phyloP scores from a whole-genome alignment of 208 protist genomes.

The Crithidia expoeki region DNA sequence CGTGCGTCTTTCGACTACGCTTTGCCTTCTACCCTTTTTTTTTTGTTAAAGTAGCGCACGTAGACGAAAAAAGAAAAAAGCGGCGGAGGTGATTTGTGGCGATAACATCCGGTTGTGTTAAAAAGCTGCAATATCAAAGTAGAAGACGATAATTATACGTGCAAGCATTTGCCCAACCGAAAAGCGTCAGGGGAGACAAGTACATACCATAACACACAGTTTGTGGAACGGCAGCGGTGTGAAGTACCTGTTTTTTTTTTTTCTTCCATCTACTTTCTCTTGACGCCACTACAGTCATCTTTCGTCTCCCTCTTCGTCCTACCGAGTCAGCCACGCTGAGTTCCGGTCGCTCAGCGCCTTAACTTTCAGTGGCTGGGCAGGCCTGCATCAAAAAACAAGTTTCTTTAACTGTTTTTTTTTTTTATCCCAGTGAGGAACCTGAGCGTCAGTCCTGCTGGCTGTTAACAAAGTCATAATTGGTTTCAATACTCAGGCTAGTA shows the following conservation, averaged over 20 bases:
- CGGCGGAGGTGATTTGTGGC: too few species aligned
- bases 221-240: neutral
- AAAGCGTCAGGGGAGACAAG: too few species aligned
- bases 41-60: neutral
- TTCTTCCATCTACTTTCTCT: neutral
- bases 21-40: neutral
- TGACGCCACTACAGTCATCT: neutral
- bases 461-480: neutral
- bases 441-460: neutral
- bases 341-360: neutral
- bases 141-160: too few species aligned
- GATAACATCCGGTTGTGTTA: too few species aligned
- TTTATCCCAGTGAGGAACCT: neutral
- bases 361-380: neutral
- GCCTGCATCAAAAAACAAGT: constrained; percentile 14
- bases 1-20: neutral
- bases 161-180: too few species aligned
- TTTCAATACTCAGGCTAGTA: too few species aligned
- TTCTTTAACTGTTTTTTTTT: constrained; percentile 21
- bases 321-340: neutral
- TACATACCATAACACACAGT: too few species aligned
- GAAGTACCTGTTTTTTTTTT: constrained; percentile 7
- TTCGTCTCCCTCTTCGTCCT: constrained; percentile 1
- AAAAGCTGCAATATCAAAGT: too few species aligned
- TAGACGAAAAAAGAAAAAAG: too few species aligned